phyloP scores from a whole-genome alignment of 2,329 filamentous ascomycete species.

The Fusarium ambrosium region DNA sequence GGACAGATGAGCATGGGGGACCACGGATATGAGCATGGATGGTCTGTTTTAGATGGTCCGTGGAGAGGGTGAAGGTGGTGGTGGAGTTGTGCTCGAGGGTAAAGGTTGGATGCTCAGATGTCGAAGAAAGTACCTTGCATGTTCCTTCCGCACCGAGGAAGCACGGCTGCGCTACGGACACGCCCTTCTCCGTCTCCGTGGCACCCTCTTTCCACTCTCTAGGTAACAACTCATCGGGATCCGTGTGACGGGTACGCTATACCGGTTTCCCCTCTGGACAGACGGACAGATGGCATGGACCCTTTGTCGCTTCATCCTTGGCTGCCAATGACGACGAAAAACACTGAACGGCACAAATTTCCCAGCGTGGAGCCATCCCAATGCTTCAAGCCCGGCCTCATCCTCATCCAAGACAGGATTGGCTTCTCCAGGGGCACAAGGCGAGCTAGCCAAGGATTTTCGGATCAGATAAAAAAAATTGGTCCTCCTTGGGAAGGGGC shows the following conservation, averaged over 20 bases:
- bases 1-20: neutral
- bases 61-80: neutral
- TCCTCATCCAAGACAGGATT: slow-evolving; percentile 5
- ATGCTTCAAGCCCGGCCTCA: neutral
- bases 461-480: slow-evolving; percentile 57
- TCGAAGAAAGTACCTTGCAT: slow-evolving; percentile 6
- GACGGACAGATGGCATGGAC: neutral
- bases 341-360: neutral
- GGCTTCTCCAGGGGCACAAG: slow-evolving; percentile 7
- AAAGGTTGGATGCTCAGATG: neutral
- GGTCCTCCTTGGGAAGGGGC: neutral
- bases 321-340: neutral
- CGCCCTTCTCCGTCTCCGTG: neutral
- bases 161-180: neutral
- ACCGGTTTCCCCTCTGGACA: neutral
- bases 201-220: neutral
- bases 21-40: neutral
- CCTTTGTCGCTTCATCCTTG: neutral
- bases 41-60: slow-evolving; percentile 5
- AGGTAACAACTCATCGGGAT: neutral
- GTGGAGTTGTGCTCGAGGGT: neutral
- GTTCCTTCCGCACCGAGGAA: neutral
- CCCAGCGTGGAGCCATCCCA: slow-evolving; percentile 1
- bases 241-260: neutral
- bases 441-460: slow-evolving; percentile 32